Base-by-base conservation (phyloP, 768 basidiomycete species). In the Agaricus sinodeliciosus region DNA sequence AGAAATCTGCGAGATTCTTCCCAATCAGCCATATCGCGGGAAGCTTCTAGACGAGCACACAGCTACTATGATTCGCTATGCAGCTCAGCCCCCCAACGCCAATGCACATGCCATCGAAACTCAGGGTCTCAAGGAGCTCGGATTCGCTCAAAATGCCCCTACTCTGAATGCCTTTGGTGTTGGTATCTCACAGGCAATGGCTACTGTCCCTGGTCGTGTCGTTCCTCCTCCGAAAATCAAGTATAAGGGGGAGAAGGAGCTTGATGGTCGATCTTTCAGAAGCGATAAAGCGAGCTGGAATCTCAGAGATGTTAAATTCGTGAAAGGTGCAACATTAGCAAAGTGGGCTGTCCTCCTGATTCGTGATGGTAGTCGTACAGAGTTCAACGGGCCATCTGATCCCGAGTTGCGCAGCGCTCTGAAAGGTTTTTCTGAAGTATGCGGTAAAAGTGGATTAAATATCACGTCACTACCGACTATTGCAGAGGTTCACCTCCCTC, bases 261-360 rank as follows among this genome's bases (percentile, higher is more conserved):
- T 76, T n/a, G 79, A 89, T 51, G 52, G 37, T 47, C 12, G 27
- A 34, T 44, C 41, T 25, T 54, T 47, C 18, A 47, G 19, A 34
- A 39, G 27, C 22, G 77, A 73, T 28, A 76, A 79, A n/a, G 90
- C 85, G 0, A 79, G 80, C 58, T 92, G 90, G 90, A 92, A 91
- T 57, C 69, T 91, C 54, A 77, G 77, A 43, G 72, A 75, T 41
- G 75, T 85, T 59, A 80, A 76, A 58, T 91, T 91, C 60, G 68
- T 79, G 2, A 66, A 63, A 22, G 85, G 86, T 9, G 80, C 72
- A 6, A 66, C 59, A 12, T 65, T 92, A 45, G 69, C 70, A 19
- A 78, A 77, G 19, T 90, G 87, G 86, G 78, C 74, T 1, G 83
- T 90, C 9, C 68, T 92, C 12, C 68, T 89, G 40, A 80, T 92